Percentiles rank a stretch among this genome's conserved stretches.
These are phyloP conservation scores for Nemania sp. DNA, from an alignment of 2,329 filamentous ascomycete species.

Conservation along the genomic window DNA sequence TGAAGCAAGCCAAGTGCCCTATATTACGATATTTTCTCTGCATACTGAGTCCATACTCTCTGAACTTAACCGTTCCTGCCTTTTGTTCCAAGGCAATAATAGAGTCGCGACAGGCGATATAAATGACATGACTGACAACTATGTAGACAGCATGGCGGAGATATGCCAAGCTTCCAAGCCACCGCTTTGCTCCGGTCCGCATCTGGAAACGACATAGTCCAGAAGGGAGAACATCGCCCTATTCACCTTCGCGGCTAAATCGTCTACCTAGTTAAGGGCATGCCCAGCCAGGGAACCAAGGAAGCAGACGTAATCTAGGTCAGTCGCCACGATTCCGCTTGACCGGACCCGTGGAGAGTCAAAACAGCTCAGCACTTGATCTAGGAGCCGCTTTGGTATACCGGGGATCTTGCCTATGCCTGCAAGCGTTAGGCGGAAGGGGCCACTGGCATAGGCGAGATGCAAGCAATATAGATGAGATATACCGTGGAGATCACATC, in stretches of 20 bases:
- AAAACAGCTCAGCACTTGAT: background rate
- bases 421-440: background rate
- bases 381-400: background rate
- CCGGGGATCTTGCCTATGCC: constrained; percentile 4
- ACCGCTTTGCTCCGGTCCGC: constrained; percentile 13
- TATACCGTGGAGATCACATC: background rate
- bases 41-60: background rate
- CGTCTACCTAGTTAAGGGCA: too few species aligned
- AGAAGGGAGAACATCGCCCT: background rate
- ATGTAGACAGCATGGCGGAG: background rate
- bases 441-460: constrained; percentile 4
- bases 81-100: background rate
- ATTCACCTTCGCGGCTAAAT: constrained; percentile 19
- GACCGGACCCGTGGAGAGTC: constrained; percentile 17
- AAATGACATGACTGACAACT: background rate
- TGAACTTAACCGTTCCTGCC: background rate
- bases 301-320: too few species aligned
- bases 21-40: background rate
- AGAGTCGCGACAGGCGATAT: background rate
- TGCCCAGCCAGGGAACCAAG: too few species aligned
- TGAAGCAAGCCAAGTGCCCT: background rate
- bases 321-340: too few species aligned
- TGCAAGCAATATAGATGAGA: constrained; percentile 4
- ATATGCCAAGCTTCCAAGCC: constrained; percentile 5
- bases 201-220: constrained; percentile 16